These are phyloP conservation scores for Lumnitzera littorea DNA, from an alignment of 345 rosid genomes.

Conservation along the genomic window DNA sequence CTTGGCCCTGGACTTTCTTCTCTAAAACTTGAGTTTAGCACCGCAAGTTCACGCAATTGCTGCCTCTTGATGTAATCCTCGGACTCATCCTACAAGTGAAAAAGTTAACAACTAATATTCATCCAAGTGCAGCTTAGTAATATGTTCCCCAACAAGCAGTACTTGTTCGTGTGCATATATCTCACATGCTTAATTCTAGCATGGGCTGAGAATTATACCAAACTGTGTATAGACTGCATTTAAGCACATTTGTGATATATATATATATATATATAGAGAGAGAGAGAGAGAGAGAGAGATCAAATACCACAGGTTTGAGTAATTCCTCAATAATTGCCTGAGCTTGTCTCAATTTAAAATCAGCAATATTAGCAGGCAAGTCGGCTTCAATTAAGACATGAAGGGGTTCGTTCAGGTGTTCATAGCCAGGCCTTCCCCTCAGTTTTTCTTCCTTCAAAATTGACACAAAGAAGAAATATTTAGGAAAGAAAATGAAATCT, in stretches of 20 bases:
- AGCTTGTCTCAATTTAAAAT: slow-evolving; percentile 55
- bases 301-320: slow-evolving; percentile 79
- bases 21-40: slow-evolving; percentile 83
- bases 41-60: slow-evolving; percentile 83
- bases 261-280: too few species aligned
- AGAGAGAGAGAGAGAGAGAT: neutral
- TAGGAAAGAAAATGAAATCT: neutral
- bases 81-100: slow-evolving; percentile 69
- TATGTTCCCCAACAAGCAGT: neutral
- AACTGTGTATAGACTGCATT: too few species aligned
- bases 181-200: too few species aligned
- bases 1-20: slow-evolving; percentile 98
- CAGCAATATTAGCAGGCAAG: slow-evolving; percentile 58
- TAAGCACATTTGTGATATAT: too few species aligned
- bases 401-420: slow-evolving; percentile 67
- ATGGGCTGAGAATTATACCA: too few species aligned
- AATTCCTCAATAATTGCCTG: slow-evolving; percentile 82
- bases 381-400: slow-evolving; percentile 73
- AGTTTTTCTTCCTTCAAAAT: slow-evolving; percentile 55
- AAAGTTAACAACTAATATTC: neutral
- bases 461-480: neutral
- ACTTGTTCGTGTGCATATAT: too few species aligned
- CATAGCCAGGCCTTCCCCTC: slow-evolving; percentile 68
- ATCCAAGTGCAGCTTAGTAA: neutral
- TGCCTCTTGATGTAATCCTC: slow-evolving; percentile 94